Evolutionary conservation across 306 rosid species (phyloP), one percentile per base, ranked within the genome.

Genomic region (Cicer yamashitae): DNA sequence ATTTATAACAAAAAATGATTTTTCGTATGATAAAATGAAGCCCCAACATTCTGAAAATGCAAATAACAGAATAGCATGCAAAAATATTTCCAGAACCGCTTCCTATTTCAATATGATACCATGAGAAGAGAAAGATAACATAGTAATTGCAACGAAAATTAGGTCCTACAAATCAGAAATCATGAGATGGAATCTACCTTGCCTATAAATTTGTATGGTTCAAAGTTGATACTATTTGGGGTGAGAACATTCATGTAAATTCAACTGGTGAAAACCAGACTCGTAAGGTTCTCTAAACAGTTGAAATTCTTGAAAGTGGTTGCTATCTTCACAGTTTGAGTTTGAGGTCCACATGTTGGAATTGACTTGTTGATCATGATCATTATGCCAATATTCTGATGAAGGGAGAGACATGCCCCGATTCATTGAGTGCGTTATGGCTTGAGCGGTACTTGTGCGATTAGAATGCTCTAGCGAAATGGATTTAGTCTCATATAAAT

Each of bases 281-380:
- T 85, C 88, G 20, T 59, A 75, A 0, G 91, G 81, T 11, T 70
- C 84, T 39, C 77, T 84, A 77, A 78, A 77, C 73, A 85, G 83
- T 77, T 85, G 85, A 74, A 83, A 80, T 50, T 89, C 84, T 22
- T 86, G 90, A 65, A 80, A 84, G 64, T 73, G 85, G 79, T 50
- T 79, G 58, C 65, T 25, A 22, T 65, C 82, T 1, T 75, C 78
- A 50, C 79, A 48, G 10, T 74, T 82, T 6, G 78, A 67, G 70
- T 70, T 81, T 6, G 79, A 68, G 79, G 82, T 10, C 69, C 78
- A 83, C 44, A 41, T 45, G 13, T 61, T 64, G 34, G 85, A 67
- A 61, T 74, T 61, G 6, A 61, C 67, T 18, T 70, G 83, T 15
- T 87, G 91, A 60, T 71, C 71, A 39, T 84, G 89, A 45, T 74